Evolutionary conservation across 1,284 basidiomycete species (phyloP).

Genomic region (Cutaneotrichosporon sp.): DNA sequence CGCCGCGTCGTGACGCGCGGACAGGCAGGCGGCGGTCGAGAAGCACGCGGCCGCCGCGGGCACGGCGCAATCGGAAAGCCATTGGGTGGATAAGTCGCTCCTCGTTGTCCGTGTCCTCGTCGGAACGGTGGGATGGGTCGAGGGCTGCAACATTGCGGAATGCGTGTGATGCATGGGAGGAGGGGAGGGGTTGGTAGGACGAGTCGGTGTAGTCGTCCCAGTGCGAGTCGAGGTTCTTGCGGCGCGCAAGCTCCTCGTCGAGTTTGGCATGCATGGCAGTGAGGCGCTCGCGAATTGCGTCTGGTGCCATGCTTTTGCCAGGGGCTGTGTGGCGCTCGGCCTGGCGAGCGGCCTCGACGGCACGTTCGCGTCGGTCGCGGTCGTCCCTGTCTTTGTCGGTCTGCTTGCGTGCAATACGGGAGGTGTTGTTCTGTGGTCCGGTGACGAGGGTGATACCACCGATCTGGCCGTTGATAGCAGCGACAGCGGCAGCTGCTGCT

Average conservation of each 20-base stretch:
- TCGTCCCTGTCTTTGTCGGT: conserved; percentile 41
- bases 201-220: conserved; percentile 86
- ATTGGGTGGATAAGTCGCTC: conserved; percentile 26
- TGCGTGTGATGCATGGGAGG: conserved; percentile 51
- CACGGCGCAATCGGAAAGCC: conserved; percentile 66
- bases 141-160: conserved; percentile 44
- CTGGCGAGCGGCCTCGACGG: conserved; percentile 27
- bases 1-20: conserved; percentile 21
- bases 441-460: background rate
- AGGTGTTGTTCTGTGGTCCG: conserved; percentile 8
- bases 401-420: too few relatives aligned
- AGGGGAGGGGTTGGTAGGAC: conserved; percentile 58
- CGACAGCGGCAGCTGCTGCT: conserved; percentile 48
- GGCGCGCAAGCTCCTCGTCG: conserved; percentile 61
- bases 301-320: conserved; percentile 37
- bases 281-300: conserved; percentile 56
- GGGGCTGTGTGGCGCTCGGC: conserved; percentile 22
- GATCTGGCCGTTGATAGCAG: conserved; percentile 21
- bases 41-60: conserved; percentile 73
- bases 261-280: conserved; percentile 60
- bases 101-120: conserved; percentile 32
- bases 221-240: conserved; percentile 61
- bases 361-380: conserved; percentile 38
- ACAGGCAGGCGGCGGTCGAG: conserved; percentile 64
- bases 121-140: conserved; percentile 35